These are phyloP conservation scores for Trichosporon ovoides DNA, from an alignment of 1,284 basidiomycete species.

Conservation along the genomic window DNA sequence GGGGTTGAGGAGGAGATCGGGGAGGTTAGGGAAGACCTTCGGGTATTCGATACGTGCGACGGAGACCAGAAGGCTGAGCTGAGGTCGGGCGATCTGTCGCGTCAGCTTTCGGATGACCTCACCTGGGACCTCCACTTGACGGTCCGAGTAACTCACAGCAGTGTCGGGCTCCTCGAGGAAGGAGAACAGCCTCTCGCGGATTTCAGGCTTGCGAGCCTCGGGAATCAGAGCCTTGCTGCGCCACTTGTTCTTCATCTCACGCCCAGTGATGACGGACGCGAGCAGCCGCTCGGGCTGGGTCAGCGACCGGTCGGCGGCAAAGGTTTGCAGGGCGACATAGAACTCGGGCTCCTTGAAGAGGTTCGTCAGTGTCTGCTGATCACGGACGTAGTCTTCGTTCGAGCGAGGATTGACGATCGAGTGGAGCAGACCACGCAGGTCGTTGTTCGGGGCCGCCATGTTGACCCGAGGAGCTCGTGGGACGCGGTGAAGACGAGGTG, in stretches of 20 bases:
- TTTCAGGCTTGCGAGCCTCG: constrained; percentile 41
- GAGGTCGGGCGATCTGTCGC: constrained; percentile 45
- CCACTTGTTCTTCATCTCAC: constrained; percentile 49
- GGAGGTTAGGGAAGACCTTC: constrained; percentile 35
- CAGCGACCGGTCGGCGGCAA: constrained; percentile 35
- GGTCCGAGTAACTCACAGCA: constrained; percentile 26
- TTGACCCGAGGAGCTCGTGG: not conserved
- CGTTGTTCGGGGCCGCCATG: constrained; percentile 11
- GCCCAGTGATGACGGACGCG: constrained; percentile 41
- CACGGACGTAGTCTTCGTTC: constrained; percentile 35
- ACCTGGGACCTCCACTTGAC: constrained; percentile 33
- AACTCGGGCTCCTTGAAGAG: constrained; percentile 45
- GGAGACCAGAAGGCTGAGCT: constrained; percentile 42
- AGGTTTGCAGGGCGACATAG: constrained; percentile 41
- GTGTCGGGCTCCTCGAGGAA: constrained; percentile 46
- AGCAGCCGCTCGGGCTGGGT: constrained; percentile 40
- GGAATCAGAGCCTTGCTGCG: constrained; percentile 45
- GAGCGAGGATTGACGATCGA: constrained; percentile 34
- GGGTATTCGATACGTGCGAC: constrained; percentile 47
- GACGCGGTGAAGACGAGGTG: not conserved
- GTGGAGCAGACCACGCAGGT: constrained; percentile 32
- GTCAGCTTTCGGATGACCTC: constrained; percentile 5
- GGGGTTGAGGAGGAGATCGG: constrained; percentile 38
- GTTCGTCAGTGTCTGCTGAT: constrained; percentile 36
- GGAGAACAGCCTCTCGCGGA: constrained; percentile 40